These are phyloP conservation scores for Teratosphaeria pseudoeucalypti DNA, from an alignment of 2,329 filamentous ascomycete genomes.

Conservation along the genomic window DNA sequence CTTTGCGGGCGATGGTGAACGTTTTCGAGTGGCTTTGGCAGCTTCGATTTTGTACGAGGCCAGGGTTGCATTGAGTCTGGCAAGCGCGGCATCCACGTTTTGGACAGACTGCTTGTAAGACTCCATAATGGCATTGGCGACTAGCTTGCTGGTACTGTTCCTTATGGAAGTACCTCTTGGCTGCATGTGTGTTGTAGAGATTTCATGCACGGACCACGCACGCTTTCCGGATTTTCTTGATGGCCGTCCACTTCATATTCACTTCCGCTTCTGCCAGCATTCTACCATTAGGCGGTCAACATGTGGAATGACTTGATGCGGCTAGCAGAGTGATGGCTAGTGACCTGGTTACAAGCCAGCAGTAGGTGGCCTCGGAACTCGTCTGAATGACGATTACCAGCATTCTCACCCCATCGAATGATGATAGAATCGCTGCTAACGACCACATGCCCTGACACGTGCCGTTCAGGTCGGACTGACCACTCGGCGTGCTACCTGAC, in stretches of 20 bases:
- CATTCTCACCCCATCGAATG: background rate
- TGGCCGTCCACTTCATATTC: background rate
- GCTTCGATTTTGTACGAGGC: slow-evolving; percentile 18
- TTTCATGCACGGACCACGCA: background rate
- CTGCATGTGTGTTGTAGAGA: background rate
- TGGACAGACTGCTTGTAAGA: slow-evolving; percentile 19
- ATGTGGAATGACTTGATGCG: background rate
- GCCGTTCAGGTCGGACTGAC: too few relatives aligned
- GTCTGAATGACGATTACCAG: background rate
- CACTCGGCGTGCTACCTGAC: too few relatives aligned
- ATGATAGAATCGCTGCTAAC: background rate
- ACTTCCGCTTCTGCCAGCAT: background rate
- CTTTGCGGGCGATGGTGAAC: background rate
- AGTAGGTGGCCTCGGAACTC: background rate
- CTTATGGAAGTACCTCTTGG: background rate
- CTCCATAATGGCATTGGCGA: slow-evolving; percentile 11
- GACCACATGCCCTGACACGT: too few relatives aligned
- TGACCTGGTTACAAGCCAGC: background rate
- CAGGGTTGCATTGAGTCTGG: slow-evolving; percentile 21
- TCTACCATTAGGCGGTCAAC: background rate
- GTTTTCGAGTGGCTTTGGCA: slow-evolving; percentile 2
- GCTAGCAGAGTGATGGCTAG: background rate
- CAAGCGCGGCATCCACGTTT: slow-evolving; percentile 20
- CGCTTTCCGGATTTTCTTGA: background rate
- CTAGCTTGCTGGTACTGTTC: background rate